These are phyloP conservation scores for Primulina huaijiensis DNA, from an alignment of 257 asterid species.

Conservation along the genomic window DNA sequence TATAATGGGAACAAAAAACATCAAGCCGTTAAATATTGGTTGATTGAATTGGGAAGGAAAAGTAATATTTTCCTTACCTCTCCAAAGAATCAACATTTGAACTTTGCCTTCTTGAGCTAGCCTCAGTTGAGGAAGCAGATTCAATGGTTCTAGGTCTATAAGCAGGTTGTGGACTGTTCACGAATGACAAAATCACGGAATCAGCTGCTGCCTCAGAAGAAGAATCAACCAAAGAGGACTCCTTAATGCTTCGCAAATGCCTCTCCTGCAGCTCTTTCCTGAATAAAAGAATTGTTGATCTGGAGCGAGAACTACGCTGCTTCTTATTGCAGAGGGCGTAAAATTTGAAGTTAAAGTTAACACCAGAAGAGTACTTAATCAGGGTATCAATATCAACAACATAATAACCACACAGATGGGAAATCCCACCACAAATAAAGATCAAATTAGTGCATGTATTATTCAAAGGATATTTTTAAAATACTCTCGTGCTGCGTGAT, in stretches of 20 bases:
- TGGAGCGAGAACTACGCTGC: conserved; percentile 25
- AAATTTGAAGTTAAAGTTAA: conserved; percentile 45
- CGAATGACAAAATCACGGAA: conserved; percentile 37
- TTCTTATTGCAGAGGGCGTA: conserved; percentile 38
- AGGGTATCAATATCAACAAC: conserved; percentile 16
- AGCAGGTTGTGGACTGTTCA: conserved; percentile 27
- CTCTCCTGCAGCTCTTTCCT: conserved; percentile 35
- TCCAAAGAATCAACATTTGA: conserved; percentile 26
- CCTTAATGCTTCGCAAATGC: conserved; percentile 25
- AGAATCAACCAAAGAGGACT: conserved; percentile 29
- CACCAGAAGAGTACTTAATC: conserved; percentile 21
- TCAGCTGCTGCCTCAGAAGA: conserved; percentile 27
- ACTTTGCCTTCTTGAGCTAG: conserved; percentile 21
- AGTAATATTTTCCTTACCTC: conserved; percentile 27
- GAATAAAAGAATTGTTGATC: conserved; percentile 30
- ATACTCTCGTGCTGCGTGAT: conserved; percentile 72
- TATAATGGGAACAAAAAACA: background rate
- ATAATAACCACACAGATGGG: conserved; percentile 5
- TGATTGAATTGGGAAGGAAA: background rate
- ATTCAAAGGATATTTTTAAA: conserved; percentile 79
- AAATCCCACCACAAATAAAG: conserved; percentile 11
- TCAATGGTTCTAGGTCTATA: conserved; percentile 24
- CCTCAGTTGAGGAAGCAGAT: conserved; percentile 24
- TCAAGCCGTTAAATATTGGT: background rate
- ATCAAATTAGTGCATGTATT: background rate